Percentiles rank a stretch among this genome's conserved stretches.
Conservation (phyloP, 169 alveolate species). For the Eimeria praecox region DNA sequence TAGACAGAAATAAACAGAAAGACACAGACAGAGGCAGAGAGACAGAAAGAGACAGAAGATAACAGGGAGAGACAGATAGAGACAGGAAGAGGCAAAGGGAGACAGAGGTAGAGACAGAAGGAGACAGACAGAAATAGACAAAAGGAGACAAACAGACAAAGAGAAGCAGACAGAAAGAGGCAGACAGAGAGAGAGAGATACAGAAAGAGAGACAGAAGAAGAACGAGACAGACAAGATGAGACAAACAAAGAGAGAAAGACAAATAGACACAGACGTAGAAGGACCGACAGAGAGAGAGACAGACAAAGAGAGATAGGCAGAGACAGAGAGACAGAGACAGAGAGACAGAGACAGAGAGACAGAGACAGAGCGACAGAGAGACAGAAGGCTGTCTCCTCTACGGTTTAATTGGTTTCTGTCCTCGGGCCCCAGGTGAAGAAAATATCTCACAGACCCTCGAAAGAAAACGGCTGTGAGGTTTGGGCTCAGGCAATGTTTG, state of each 20-base stretch:
- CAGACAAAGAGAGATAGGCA: neutral
- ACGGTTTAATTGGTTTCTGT: slow-evolving; percentile 19
- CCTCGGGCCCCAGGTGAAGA: slow-evolving; percentile 8
- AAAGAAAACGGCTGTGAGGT: slow-evolving; percentile 58
- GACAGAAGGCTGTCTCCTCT: neutral
- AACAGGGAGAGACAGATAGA: too few relatives aligned
- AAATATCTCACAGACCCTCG: slow-evolving; percentile 34
- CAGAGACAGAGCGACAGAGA: neutral
- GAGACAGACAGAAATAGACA: too few relatives aligned
- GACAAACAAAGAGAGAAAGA: neutral
- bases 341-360: neutral
- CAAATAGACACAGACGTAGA: neutral
- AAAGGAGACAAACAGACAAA: too few relatives aligned
- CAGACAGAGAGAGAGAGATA: too few relatives aligned
- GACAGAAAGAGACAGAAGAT: neutral
- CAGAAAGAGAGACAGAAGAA: neutral
- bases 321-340: neutral
- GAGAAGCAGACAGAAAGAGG: too few relatives aligned
- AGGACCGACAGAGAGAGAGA: neutral
- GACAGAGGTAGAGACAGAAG: too few relatives aligned
- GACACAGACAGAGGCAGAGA: neutral
- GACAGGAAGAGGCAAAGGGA: too few relatives aligned
- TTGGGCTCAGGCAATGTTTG: slow-evolving; percentile 21
- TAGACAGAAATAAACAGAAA: neutral
- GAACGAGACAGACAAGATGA: neutral